Evolutionary conservation across 176 grass and related monocot genomes (phyloP), one percentile per base, ranked within the genome.

Genomic region (Oryza brachyantha): DNA sequence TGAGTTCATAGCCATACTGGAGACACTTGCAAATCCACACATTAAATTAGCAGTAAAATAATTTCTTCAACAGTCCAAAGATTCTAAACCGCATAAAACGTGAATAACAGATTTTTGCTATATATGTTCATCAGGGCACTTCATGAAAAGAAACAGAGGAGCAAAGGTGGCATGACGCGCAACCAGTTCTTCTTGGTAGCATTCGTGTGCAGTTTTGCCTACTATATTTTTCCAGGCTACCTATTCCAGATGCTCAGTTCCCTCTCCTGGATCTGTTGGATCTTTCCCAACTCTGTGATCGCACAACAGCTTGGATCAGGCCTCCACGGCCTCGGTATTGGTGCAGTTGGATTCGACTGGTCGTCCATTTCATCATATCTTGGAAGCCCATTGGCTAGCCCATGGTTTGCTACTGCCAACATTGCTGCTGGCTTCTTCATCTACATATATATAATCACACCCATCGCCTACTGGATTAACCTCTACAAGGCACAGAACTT

Each of bases 351-450:
- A 1, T 87, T 97, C 1, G 92, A 97, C 86, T 97, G 95, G 95
- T 90, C 91, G 6, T 80, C 77, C 2, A 55, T 97, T 42, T 97
- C 89, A 40, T 85, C 92, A 10, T 94, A 97, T 79, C 80, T 97
- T 1, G 89, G 89, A 8, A 97, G 95, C 60, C 95, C 95, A 1
- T 92, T 97, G 9, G 95, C 95, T 60, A 97, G 95, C 82, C 95
- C 95, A 37, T 94, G 95, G 95, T 97, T 97, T 1, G 95, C 95
- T 60, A 97, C 95, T 17, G 95, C 92, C 7, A 97, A 97, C 26
- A 42, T 97, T 24, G 95, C 92, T 2, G 95, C 83, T 0, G 91
- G 95, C 63, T 97, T 94, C 73, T 57, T 92, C 54, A 19, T 92
- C 68, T 45, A 88, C 52, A 89, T 94, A 89, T 97, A 97, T 13